Evolutionary conservation across 805 yeast genomes (phyloP).

Genomic region (Saturnispora diversa): DNA sequence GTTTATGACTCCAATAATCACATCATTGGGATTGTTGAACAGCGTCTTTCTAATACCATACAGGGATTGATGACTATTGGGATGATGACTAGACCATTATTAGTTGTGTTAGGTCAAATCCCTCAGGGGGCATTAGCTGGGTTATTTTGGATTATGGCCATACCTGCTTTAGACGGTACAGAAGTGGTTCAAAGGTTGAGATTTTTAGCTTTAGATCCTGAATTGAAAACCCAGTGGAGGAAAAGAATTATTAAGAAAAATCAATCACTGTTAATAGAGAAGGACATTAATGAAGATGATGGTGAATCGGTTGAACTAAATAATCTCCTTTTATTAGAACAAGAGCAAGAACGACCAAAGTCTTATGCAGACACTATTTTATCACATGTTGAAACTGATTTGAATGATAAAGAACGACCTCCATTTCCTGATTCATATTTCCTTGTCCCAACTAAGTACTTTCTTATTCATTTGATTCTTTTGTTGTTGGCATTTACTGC

Average conservation of each 20-base stretch:
- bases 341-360: background rate
- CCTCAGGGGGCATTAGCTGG: constrained; percentile 95
- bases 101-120: constrained; percentile 69
- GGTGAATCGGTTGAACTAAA: too few species aligned
- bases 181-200: constrained; percentile 55
- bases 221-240: constrained; percentile 20
- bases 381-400: background rate
- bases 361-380: background rate
- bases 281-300: background rate
- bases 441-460: constrained; percentile 33
- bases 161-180: constrained; percentile 64
- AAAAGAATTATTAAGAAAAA: background rate
- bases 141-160: constrained; percentile 87
- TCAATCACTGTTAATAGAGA: background rate
- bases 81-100: constrained; percentile 82
- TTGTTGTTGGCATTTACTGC: constrained; percentile 63
- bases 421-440: constrained; percentile 6
- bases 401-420: background rate
- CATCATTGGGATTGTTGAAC: constrained; percentile 69
- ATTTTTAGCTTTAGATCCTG: constrained; percentile 53
- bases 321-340: too few species aligned
- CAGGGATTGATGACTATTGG: constrained; percentile 83
- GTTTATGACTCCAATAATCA: constrained; percentile 37
- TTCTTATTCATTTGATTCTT: constrained; percentile 47
- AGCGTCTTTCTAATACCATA: constrained; percentile 70